phyloP scores from a whole-genome alignment of 495 filamentous ascomycete genomes.

The Lasiosphaeria miniovina region DNA sequence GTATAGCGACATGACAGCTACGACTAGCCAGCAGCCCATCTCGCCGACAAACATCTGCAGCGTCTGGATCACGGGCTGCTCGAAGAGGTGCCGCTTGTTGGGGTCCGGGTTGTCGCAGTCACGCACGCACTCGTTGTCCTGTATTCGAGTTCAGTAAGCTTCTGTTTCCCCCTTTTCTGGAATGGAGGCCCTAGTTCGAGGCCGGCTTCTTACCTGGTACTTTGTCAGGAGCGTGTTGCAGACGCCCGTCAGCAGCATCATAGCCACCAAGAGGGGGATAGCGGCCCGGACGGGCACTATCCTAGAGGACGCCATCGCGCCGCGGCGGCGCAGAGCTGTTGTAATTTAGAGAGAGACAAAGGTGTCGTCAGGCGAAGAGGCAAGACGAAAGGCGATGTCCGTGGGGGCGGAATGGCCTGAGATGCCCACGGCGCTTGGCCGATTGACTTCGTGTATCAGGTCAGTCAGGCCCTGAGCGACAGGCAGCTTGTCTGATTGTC shows the following conservation, averaged over 20 bases:
- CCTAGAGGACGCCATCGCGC: constrained; percentile 2
- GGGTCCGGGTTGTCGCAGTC: constrained; percentile 78
- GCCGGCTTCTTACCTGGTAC: constrained; percentile 64
- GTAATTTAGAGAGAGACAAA: neutral
- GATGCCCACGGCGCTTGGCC: too few species aligned
- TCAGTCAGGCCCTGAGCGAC: too few species aligned
- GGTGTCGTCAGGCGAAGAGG: neutral
- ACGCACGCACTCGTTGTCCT: constrained; percentile 95
- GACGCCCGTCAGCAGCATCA: constrained; percentile 88
- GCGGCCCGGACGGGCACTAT: constrained; percentile 49
- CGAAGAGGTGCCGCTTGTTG: constrained; percentile 66
- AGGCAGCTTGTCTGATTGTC: too few species aligned
- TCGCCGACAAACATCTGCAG: constrained; percentile 93
- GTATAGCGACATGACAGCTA: constrained; percentile 64
- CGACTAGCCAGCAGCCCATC: constrained; percentile 86
- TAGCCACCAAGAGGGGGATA: constrained; percentile 79
- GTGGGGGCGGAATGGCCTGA: too few species aligned
- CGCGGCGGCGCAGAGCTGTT: neutral
- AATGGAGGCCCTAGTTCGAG: neutral
- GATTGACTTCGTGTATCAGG: too few species aligned
- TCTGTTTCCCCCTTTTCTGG: too few species aligned
- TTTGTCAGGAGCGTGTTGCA: constrained; percentile 98
- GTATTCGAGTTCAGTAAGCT: too few species aligned
- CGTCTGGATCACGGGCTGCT: constrained; percentile 95
- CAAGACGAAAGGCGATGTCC: too few species aligned